Evolutionary conservation across 2,329 filamentous ascomycete species (phyloP), one percentile per base, ranked within the genome.

Genomic region (Claviceps purpurea): DNA sequence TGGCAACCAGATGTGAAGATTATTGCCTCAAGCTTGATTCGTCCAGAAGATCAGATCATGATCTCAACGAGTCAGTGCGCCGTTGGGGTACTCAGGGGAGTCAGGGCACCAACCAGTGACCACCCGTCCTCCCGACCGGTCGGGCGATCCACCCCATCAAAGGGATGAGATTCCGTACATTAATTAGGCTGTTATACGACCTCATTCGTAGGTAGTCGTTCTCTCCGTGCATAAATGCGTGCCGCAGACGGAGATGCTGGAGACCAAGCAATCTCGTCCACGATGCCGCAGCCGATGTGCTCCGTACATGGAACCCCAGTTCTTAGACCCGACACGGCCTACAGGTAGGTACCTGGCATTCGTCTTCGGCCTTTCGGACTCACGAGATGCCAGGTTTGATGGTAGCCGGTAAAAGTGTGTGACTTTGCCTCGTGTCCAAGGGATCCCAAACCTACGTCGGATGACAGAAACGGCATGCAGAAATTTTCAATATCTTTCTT

Each of bases 61-160:
- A 40, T 50, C 49, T 8, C 30, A 22, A n/a, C 49, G 49, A 50
- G 49, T 50, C 49, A 45, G 49, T 45, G 42, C 49, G 39, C n/a
- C 39, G 24, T 20, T 40, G 24, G 1, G 10, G 34, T 44, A 44
- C 14, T 14, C 18, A 40, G 1, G 10, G 34, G 26, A 44, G 6
- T 14, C 18, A 40, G 38, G 7, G 11, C 26, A 39, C 11, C 11
- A n/a, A 41, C n/a, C n/a, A n/a, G n/a, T n/a, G n/a, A n/a, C n/a
- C 40, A 43, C 41, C 5, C 13, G 41, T 22, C 20, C 41, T 20
- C 5, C 20, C n/a, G 34, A 18, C 1, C 20, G 24, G 37, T 20
- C 13, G 14, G 47, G 37, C 16, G 37, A 26, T 40, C 7, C 22
- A 40, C 37, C 26, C n/a, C 14, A 49, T 41, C 37, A 40, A 26